These are phyloP conservation scores for Oxyria digyna DNA, from an alignment of 148 eudicot genomes.

Conservation along the genomic window DNA sequence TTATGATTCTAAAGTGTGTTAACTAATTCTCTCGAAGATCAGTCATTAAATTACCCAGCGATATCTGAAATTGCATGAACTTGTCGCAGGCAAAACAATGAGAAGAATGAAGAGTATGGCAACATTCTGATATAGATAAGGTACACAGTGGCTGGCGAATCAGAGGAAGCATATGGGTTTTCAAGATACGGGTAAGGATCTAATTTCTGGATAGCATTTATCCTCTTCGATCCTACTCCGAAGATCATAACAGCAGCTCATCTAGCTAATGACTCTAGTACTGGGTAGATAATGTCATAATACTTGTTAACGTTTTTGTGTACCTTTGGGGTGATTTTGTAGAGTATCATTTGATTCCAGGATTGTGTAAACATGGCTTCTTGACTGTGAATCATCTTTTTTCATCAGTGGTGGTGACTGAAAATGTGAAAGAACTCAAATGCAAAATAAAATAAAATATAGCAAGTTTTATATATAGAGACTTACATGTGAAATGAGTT, in stretches of 20 bases:
- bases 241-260: not conserved
- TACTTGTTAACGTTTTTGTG: not conserved
- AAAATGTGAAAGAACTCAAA: not conserved
- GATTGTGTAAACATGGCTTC: not conserved
- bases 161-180: not conserved
- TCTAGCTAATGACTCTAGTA: not conserved
- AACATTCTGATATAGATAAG: not conserved
- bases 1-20: not conserved
- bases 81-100: conserved; percentile 1
- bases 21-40: not conserved
- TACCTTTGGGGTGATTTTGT: not conserved
- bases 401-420: not conserved
- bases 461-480: too few relatives aligned
- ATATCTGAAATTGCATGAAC: not conserved
- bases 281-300: not conserved
- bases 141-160: not conserved
- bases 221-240: not conserved
- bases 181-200: not conserved
- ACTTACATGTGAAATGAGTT: too few relatives aligned
- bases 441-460: not conserved
- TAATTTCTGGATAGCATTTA: not conserved
- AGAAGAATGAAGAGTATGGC: not conserved
- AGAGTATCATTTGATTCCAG: not conserved
- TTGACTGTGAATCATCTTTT: not conserved
- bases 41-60: not conserved